A percentile compares a stretch with the other conserved stretches of the same genome.
Conservation (phyloP, 805 yeast species). For the Limtongozyma cylindracea region DNA sequence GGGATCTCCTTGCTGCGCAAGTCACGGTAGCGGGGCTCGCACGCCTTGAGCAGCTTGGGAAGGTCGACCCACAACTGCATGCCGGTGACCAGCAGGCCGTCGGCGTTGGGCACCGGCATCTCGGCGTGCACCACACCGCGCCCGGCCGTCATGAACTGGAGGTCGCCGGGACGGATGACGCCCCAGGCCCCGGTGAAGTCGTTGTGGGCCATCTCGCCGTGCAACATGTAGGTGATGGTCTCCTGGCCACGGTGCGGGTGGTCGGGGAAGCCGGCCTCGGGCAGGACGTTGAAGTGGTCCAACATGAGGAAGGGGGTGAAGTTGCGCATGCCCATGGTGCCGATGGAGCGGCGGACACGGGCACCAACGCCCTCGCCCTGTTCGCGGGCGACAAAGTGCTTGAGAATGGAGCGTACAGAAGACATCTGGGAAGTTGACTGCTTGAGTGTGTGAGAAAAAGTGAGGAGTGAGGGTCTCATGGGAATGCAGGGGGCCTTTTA, state of each 20-base stretch:
- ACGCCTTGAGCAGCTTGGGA: conserved; percentile 4
- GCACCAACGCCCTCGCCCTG: conserved; percentile 85
- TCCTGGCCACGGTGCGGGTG: conserved; percentile 74
- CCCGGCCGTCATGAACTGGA: conserved; percentile 91
- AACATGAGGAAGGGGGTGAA: conserved; percentile 66
- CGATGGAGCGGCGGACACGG: conserved; percentile 57
- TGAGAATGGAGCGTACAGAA: conserved; percentile 8
- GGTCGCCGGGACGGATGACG: conserved; percentile 52
- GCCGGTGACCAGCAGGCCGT: conserved; percentile 2
- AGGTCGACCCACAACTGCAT: conserved; percentile 2
- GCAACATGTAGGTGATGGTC: conserved; percentile 42
- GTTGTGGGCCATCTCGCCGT: conserved; percentile 54
- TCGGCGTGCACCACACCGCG: conserved; percentile 70
- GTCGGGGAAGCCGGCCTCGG: conserved; percentile 46
- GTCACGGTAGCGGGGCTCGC: conserved; percentile 60
- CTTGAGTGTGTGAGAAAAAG: no score
- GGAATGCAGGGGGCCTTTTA: no score
- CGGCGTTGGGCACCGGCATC: conserved; percentile 39
- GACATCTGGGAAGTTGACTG: no score
- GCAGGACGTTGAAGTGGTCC: conserved; percentile 47
- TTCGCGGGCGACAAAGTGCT: conserved; percentile 23
- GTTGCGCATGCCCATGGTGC: conserved; percentile 37
- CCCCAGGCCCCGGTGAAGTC: conserved; percentile 79
- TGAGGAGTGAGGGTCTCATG: no score
- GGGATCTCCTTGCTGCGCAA: conserved; percentile 50